Conservation (phyloP, 139 green algal species). For the Tetraselmis chui region DNA sequence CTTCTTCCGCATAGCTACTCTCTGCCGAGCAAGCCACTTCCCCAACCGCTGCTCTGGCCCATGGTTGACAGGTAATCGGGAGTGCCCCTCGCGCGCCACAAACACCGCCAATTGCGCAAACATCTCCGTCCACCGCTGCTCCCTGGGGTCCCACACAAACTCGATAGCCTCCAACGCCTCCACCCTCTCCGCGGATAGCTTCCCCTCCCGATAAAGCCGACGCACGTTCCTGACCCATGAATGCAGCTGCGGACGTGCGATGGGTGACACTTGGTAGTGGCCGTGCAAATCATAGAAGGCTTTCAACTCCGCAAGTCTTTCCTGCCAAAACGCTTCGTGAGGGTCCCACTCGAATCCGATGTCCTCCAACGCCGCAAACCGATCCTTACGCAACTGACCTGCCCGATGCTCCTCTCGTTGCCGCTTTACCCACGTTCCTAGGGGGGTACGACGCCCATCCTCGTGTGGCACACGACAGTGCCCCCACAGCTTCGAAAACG, state of each 20-base stretch:
- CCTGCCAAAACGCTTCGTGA: background rate
- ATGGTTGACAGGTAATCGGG: too few relatives aligned
- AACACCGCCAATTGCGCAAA: background rate
- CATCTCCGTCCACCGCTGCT: background rate
- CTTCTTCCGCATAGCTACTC: too few relatives aligned
- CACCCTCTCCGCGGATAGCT: background rate
- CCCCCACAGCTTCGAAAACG: background rate
- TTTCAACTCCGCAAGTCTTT: background rate
- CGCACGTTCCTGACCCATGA: too few relatives aligned
- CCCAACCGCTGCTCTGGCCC: too few relatives aligned
- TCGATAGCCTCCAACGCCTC: background rate
- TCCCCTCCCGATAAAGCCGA: background rate
- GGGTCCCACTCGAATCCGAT: background rate
- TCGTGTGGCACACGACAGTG: background rate
- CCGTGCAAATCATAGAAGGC: background rate
- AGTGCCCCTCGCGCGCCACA: background rate
- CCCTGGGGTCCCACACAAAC: background rate
- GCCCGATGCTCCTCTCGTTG: too few relatives aligned
- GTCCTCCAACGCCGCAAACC: background rate
- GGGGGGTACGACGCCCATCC: too few relatives aligned
- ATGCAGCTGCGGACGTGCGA: too few relatives aligned
- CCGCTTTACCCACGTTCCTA: too few relatives aligned
- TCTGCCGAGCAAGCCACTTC: too few relatives aligned
- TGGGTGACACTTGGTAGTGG: background rate
- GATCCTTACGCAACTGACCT: background rate